These are phyloP conservation scores for Hibiscus mutabilis DNA, from an alignment of 345 rosid genomes.

Conservation along the genomic window DNA sequence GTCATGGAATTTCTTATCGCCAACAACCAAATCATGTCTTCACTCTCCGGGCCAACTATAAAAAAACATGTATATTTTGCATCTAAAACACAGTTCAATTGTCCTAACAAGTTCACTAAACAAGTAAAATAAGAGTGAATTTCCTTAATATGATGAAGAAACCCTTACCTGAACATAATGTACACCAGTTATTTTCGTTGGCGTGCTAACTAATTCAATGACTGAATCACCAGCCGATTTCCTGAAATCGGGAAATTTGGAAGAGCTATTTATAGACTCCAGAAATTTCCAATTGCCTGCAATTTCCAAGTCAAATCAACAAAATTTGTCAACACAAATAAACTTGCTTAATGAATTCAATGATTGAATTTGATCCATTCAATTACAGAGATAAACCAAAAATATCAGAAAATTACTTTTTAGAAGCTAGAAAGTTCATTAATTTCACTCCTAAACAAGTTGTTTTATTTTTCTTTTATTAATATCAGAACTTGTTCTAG, in stretches of 20 bases:
- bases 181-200: conserved; percentile 87
- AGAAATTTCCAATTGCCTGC: conserved; percentile 89
- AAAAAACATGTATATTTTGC: neutral
- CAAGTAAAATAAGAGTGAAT: conserved; percentile 1
- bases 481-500: neutral
- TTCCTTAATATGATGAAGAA: neutral
- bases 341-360: neutral
- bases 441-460: neutral
- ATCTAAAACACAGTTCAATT: neutral
- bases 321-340: neutral
- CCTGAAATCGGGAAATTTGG: conserved; percentile 72
- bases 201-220: conserved; percentile 74
- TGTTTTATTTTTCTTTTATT: neutral
- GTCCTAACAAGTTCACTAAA: neutral
- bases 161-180: conserved; percentile 85
- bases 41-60: neutral
- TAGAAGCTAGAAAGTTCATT: neutral
- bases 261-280: conserved; percentile 67
- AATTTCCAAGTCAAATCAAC: conserved; percentile 15
- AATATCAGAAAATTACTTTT: neutral
- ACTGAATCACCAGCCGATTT: conserved; percentile 72
- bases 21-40: neutral
- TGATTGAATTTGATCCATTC: conserved; percentile 4
- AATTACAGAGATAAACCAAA: neutral
- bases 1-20: neutral